phyloP scores from a whole-genome alignment of 2,329 filamentous ascomycete species.

The Ampelomyces quisqualis region DNA sequence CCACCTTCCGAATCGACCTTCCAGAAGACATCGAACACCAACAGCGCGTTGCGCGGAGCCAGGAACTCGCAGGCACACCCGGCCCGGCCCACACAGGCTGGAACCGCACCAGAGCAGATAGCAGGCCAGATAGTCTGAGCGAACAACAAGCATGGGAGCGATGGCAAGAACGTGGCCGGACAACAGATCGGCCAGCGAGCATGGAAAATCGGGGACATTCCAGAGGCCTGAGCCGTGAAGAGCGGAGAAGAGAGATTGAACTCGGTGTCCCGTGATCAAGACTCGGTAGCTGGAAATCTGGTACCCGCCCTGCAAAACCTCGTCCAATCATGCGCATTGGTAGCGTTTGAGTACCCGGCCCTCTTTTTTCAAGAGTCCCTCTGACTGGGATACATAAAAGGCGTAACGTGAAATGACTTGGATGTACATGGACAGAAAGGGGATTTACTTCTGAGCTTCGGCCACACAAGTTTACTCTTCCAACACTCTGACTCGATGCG shows the following conservation, averaged over 20 bases:
- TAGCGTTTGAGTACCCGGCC: constrained; percentile 13
- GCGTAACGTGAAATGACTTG: constrained; percentile 1
- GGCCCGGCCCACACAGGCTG: constrained; percentile 22
- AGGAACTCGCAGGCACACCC: constrained; percentile 37
- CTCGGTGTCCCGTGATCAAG: constrained; percentile 27
- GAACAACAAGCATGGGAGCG: constrained; percentile 34
- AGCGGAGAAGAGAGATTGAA: constrained; percentile 47
- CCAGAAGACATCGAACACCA: constrained; percentile 37
- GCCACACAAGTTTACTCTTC: not conserved
- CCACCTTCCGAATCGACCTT: constrained; percentile 48
- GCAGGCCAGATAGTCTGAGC: constrained; percentile 31
- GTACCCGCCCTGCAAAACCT: not conserved
- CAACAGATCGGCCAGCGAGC: constrained; percentile 28
- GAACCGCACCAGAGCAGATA: constrained; percentile 25
- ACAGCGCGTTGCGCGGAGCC: constrained; percentile 26
- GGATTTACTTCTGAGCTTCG: constrained; percentile 12
- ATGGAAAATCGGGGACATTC: constrained; percentile 36
- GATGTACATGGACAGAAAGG: constrained; percentile 3
- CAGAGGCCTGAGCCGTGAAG: constrained; percentile 41
- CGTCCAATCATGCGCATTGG: constrained; percentile 5
- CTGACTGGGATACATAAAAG: constrained; percentile 2
- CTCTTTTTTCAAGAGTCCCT: constrained; percentile 6
- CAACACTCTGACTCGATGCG: not conserved
- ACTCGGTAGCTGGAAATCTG: no score
- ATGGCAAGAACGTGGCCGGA: constrained; percentile 35